Evolutionary conservation across 75 land plant genomes (phyloP).

Genomic region (Pinus tabuliformis): DNA sequence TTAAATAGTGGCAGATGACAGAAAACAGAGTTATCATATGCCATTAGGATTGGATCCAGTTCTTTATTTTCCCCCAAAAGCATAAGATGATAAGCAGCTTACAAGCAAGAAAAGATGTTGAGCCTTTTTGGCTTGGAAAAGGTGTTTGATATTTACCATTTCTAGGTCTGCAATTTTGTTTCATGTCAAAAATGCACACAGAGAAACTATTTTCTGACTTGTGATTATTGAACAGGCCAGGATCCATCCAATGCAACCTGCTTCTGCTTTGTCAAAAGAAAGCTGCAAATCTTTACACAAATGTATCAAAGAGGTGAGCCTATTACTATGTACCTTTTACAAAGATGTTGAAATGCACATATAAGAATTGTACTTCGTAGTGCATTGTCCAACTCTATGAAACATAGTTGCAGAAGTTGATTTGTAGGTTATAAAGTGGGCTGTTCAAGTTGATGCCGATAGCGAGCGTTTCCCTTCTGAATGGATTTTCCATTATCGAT

Average conservation of each 20-base stretch:
- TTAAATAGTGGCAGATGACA: background rate
- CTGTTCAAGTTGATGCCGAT: slow-evolving; percentile 92
- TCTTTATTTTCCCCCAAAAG: background rate
- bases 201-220: background rate
- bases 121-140: background rate
- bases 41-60: background rate
- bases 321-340: background rate
- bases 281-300: slow-evolving; percentile 50
- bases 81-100: background rate
- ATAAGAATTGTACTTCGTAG: background rate
- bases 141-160: background rate
- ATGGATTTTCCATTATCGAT: slow-evolving; percentile 97
- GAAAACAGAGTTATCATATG: background rate
- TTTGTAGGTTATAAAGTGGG: slow-evolving; percentile 72
- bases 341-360: background rate
- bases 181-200: background rate
- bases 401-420: slow-evolving; percentile 11
- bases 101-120: background rate
- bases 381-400: slow-evolving; percentile 7
- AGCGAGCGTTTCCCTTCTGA: slow-evolving; percentile 63
- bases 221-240: slow-evolving; percentile 50
- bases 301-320: slow-evolving; percentile 70
- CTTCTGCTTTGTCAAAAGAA: slow-evolving; percentile 60
- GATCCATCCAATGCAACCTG: slow-evolving; percentile 81
- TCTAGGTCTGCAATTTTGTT: background rate